These are phyloP conservation scores for Polyporus arcularius DNA, from an alignment of 768 basidiomycete genomes.

Conservation along the genomic window DNA sequence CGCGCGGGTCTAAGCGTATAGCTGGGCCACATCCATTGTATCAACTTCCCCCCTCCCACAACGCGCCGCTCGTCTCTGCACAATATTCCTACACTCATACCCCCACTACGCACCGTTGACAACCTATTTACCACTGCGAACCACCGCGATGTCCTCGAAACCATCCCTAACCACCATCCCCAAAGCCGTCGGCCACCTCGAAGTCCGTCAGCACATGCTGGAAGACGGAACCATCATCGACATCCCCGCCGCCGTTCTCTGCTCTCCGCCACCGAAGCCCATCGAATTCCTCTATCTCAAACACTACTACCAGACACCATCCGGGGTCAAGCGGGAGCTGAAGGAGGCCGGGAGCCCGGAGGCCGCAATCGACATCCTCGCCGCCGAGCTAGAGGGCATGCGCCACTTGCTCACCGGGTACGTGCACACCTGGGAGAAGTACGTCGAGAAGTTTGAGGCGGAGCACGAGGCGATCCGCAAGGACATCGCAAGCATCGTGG, in stretches of 20 bases:
- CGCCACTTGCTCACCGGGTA: constrained; percentile 14
- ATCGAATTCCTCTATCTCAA: constrained; percentile 13
- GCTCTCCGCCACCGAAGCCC: constrained; percentile 9
- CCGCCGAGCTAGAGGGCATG: constrained; percentile 15
- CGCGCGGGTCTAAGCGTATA: too few species aligned
- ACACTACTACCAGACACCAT: constrained; percentile 1
- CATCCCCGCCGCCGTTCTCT: constrained; percentile 10
- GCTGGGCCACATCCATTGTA: too few species aligned
- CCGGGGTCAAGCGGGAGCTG: not conserved
- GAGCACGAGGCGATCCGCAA: not conserved
- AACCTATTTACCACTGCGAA: too few species aligned
- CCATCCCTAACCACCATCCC: too few species aligned
- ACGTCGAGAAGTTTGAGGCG: constrained; percentile 6
- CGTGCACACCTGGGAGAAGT: constrained; percentile 8
- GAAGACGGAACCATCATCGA: constrained; percentile 13
- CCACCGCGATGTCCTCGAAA: too few species aligned
- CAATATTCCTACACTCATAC: too few species aligned
- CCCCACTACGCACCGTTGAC: too few species aligned
- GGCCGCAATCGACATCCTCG: constrained; percentile 13
- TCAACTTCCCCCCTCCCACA: too few species aligned
- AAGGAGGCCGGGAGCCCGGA: constrained; percentile 8
- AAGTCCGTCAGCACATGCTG: constrained; percentile 7
- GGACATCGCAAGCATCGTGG: not conserved
- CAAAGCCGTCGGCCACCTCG: not conserved
- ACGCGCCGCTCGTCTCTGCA: too few species aligned